Evolutionary conservation across 257 asterid species (phyloP), one percentile per base, ranked within the genome.

Genomic region (Solanum rostratum): DNA sequence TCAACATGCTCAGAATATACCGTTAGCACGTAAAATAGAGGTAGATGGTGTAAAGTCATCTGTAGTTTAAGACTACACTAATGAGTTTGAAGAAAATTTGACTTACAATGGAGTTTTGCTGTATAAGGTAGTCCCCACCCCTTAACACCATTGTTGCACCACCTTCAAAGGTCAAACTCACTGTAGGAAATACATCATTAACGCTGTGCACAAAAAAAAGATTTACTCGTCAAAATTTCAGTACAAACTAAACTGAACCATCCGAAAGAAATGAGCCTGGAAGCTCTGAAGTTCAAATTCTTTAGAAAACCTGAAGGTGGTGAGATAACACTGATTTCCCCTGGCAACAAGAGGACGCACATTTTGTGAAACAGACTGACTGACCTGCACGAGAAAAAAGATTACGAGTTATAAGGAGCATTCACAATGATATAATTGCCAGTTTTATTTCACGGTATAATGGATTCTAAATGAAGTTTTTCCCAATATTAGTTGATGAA

Each of bases 41-140:
- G 15, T 16, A 66, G n/a, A 65, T 68, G 13, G 49, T 16, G 45
- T 33, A 24, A 68, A 33, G 13, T 33, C 76, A 33, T 68, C 50
- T 68, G 27, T 39, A 68, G 10, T 24, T 37, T 68, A 68, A 68
- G 49, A 68, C 78, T 37, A 65, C 1, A 16, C 62, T 37, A 62
- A 24, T 11, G 18, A 37, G 9, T 45, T 45, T 59, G 68, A 46
- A 52, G 63, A 80, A 70, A 82, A n/a, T 24, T 52, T 46, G 88
- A 89, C 99, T 91, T 90, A 96, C 99, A 81, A 93, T 82, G 79
- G 98, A 92, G 88, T 94, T 94, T 87, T 96, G 97, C 92, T 92
- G 98, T 87, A 97, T 89, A 88, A 97, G 99, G 93, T 97, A 97
- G 84, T 93, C 98, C 86, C 91, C 89, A 46, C 98, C 97, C 89